Evolutionary conservation across 371 early-diverging fungal genomes (phyloP), one percentile per base, ranked within the genome.

Genomic region (Parasitella parasitica): DNA sequence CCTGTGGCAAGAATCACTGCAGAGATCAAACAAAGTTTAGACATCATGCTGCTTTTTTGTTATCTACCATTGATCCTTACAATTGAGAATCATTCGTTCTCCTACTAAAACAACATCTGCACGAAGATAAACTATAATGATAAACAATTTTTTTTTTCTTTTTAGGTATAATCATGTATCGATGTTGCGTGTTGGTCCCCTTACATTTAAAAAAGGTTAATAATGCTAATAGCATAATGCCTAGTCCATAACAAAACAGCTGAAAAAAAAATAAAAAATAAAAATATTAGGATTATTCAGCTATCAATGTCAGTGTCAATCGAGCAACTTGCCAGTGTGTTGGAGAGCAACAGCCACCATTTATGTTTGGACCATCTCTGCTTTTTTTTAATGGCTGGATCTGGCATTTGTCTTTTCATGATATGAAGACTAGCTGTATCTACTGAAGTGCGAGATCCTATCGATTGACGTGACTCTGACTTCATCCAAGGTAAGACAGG

Each of bases 311-410:
- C 0, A 13, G 1, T 26, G 24, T 22, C 13, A 36, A 36, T 6
- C 8, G 46, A 2, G 11, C 6, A 24, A n/a, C 63, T 60, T 80
- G 84, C 84, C 54, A 84, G 24, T 6, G 82, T 82, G 43, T 86
- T 86, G 11, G 82, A 61, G 9, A 83, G 41, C 3, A 84, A 64
- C 7, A 86, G 60, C 68, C 77, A 71, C 71, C 79, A 73, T 50
- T 86, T 86, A 35, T 81, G 82, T 26, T 63, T 43, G 2, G 85
- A 80, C 86, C 86, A 86, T n/a, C 77, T 67, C 39, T 72, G 71
- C 41, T 64, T 71, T 56, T 75, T 73, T 34, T 71, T 74, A 18
- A 53, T 39, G 6, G 62, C 34, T 3, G 71, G 62, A 63, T 78
- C 74, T 2, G 68, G 65, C 6, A 51, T 39, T 37, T 69, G 70